Base-by-base conservation (phyloP, 2,329 filamentous ascomycete species). In the Botrytis tulipae region DNA sequence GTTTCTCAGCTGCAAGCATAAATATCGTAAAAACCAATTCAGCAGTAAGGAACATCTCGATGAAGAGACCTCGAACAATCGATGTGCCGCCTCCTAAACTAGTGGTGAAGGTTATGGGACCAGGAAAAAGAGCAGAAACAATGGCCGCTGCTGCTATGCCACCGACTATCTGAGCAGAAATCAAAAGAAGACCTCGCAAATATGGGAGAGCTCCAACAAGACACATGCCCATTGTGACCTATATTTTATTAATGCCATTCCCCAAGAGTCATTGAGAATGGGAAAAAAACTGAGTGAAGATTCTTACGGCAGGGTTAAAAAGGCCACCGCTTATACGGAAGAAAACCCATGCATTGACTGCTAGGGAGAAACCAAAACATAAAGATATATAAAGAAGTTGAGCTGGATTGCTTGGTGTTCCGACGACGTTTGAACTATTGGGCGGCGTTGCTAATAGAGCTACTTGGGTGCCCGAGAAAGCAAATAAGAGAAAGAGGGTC, bases 291-390 rank as follows among this genome's bases (percentile, higher is more conserved):
- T 32, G 42, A 44, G 16, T 35, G 61, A 22, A 44, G 22, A 48
- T 35, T 48, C 71, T 67, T 71, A 73, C 84, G 44, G 82, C 83
- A 1, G 86, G 86, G 73, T 87, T 87, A 78, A 87, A 87, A 22
- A 87, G 80, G 6, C 85, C 86, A 37, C 86, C 86, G 0, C 83
- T 84, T 37, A 87, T 82, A 44, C 86, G 83, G 78, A 84, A 88
- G 78, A 88, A 88, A 5, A 87, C 83, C 86, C 86, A 88, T 4
- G 85, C 85, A 76, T 88, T 88, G 73, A 86, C 86, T 9, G 85
- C 83, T 25, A 89, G 78, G 37, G 76, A 78, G 35, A 78, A 77
- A 0, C 77, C 79, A 65, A 80, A 80, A 35, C 73, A 75, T 51
- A 79, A 70, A 20, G 76, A 57, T 46, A 76, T 73, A 73, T 81